A percentile compares a stretch with the other conserved stretches of the same genome.
Evolutionary conservation across 805 yeast species (phyloP).

Genomic region (Yamadazyma olivae): DNA sequence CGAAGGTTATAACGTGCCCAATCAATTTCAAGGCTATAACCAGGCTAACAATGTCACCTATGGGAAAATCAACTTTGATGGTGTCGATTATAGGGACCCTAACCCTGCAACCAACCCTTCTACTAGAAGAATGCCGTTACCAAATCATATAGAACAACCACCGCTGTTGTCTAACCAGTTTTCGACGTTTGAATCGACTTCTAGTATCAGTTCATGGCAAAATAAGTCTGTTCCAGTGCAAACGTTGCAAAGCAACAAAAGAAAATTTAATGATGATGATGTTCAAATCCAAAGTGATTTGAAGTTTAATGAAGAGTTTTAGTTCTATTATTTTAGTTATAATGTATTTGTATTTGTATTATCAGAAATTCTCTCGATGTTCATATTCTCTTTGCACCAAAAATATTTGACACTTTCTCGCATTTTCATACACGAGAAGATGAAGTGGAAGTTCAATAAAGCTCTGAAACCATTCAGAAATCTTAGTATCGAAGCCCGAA

Average conservation of each 20-base stretch:
- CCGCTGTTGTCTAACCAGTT: conserved; percentile 43
- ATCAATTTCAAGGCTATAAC: conserved; percentile 5
- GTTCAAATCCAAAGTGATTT: conserved; percentile 13
- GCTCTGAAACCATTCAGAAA: conserved; percentile 13
- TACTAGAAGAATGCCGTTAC: conserved; percentile 36
- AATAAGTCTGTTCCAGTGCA: conserved; percentile 7
- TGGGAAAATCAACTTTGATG: background rate
- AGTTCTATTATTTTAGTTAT: no score
- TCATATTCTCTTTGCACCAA: no score
- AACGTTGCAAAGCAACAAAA: conserved; percentile 11
- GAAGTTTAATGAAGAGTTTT: conserved; percentile 49
- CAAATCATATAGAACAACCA: conserved; percentile 38
- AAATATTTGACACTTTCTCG: no score
- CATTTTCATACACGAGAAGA: no score
- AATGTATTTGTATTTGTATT: no score
- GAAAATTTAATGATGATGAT: conserved; percentile 3
- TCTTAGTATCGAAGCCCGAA: conserved; percentile 22
- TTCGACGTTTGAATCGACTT: conserved; percentile 37
- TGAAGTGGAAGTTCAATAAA: background rate
- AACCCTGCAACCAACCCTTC: conserved; percentile 5
- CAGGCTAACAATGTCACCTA: conserved; percentile 5
- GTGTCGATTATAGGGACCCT: conserved; percentile 5
- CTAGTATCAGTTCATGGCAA: conserved; percentile 34
- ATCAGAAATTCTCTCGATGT: no score
- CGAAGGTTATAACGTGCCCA: conserved; percentile 48